These are phyloP conservation scores for Leccinellum rugosiceps DNA, from an alignment of 768 basidiomycete genomes.

Conservation along the genomic window DNA sequence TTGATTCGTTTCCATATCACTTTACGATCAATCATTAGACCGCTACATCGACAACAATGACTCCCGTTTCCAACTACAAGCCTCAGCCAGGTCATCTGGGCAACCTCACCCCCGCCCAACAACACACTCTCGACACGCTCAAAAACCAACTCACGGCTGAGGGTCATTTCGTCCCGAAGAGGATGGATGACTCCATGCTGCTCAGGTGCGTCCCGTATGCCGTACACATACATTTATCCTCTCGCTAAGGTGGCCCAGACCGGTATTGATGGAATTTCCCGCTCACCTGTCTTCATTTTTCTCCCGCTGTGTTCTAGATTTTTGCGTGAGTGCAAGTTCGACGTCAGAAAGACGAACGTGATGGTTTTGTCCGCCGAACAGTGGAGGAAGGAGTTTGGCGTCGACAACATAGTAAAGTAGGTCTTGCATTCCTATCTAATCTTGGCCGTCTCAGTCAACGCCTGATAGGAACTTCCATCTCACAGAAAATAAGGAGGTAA, in stretches of 20 bases:
- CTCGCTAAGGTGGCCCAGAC: too few species aligned
- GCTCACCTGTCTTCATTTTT: background rate
- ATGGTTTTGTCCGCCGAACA: conserved; percentile 83
- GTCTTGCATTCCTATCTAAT: conserved; percentile 21
- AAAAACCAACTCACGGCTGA: conserved; percentile 59
- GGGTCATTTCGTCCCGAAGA: conserved; percentile 54
- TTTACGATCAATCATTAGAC: too few species aligned
- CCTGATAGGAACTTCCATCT: conserved; percentile 74
- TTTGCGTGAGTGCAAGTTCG: conserved; percentile 90
- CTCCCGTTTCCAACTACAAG: conserved; percentile 55
- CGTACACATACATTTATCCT: background rate
- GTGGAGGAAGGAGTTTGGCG: conserved; percentile 85
- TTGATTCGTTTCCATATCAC: too few species aligned
- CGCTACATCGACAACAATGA: background rate
- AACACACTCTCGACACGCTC: conserved; percentile 64
- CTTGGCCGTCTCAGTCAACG: background rate
- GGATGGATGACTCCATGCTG: conserved; percentile 71
- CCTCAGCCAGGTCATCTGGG: conserved; percentile 75
- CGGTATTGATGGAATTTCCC: too few species aligned
- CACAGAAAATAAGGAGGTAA: conserved; percentile 74
- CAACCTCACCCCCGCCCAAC: conserved; percentile 63
- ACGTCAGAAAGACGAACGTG: conserved; percentile 71
- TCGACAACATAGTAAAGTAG: conserved; percentile 69
- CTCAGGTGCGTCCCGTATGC: conserved; percentile 39
- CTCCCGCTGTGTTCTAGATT: conserved; percentile 52